Conservation (phyloP, 176 grass and related monocot species). For the Oropetium thomaeum region DNA sequence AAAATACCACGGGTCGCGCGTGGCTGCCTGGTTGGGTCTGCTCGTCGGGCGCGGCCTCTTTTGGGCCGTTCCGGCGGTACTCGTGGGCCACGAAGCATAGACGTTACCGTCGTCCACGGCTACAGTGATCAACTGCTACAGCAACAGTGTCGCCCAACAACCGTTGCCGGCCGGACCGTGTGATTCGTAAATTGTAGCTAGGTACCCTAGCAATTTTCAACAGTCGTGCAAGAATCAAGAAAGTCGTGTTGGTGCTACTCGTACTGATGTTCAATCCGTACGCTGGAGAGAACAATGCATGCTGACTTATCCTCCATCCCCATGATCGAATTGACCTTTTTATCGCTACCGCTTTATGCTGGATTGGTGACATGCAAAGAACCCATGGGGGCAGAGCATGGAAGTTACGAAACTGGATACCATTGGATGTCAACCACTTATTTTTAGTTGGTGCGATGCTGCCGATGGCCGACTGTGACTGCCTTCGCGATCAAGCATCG, state of each 20-base stretch:
- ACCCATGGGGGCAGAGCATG: neutral
- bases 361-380: neutral
- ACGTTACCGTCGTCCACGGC: too few relatives aligned
- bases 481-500: neutral
- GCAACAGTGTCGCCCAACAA: neutral
- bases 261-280: neutral
- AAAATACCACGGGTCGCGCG: neutral
- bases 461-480: neutral
- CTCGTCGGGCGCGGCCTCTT: neutral
- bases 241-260: neutral
- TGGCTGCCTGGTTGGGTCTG: neutral
- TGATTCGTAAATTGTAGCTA: too few relatives aligned
- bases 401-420: neutral
- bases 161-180: neutral
- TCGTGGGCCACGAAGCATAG: neutral
- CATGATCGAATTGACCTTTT: neutral
- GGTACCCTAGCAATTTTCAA: neutral
- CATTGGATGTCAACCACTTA: neutral
- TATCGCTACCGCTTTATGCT: slow-evolving; percentile 7
- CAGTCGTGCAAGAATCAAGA: neutral
- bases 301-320: neutral
- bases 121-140: neutral
- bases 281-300: neutral
- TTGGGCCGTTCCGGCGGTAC: neutral
- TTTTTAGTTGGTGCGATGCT: neutral